Conservation (phyloP, 305 asterid species). For the Rubia tinctorum region DNA sequence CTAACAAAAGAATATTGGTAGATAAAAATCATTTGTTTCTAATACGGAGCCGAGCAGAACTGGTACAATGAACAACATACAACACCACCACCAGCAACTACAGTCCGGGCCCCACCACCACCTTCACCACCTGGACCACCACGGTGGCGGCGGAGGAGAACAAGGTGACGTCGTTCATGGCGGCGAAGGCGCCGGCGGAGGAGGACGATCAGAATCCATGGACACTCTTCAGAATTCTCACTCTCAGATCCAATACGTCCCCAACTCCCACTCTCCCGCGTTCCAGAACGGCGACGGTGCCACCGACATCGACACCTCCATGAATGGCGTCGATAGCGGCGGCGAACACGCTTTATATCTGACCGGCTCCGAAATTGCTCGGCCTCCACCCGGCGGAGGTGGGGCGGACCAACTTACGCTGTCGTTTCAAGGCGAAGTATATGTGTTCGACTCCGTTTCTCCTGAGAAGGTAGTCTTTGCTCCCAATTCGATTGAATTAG, state of each 20-base stretch:
- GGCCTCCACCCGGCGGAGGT: slow-evolving; percentile 36
- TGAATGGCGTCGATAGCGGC: slow-evolving; percentile 39
- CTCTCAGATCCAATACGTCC: slow-evolving; percentile 58
- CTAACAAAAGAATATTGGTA: too few species aligned
- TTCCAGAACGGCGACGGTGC: slow-evolving; percentile 30
- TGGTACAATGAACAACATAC: slow-evolving; percentile 38
- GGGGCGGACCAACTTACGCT: slow-evolving; percentile 86
- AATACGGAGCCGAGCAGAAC: slow-evolving; percentile 9
- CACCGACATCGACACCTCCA: slow-evolving; percentile 18
- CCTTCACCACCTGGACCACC: slow-evolving; percentile 21
- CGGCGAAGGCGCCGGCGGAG: slow-evolving; percentile 27
- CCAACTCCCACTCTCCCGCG: slow-evolving; percentile 53
- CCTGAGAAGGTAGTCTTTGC: slow-evolving; percentile 70
- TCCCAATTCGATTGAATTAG: background rate
- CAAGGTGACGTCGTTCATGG: slow-evolving; percentile 38
- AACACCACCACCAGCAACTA: slow-evolving; percentile 31
- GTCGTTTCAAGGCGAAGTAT: slow-evolving; percentile 94
- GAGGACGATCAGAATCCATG: slow-evolving; percentile 26
- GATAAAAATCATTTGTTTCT: background rate
- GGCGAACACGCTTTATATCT: slow-evolving; percentile 50
- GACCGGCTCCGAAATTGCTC: slow-evolving; percentile 41
- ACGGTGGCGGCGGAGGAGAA: slow-evolving; percentile 24
- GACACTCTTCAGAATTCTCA: slow-evolving; percentile 25
- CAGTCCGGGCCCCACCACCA: slow-evolving; percentile 23
- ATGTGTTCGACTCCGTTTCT: slow-evolving; percentile 85